These are phyloP conservation scores for Tricholoma saponaceum DNA, from an alignment of 768 basidiomycete species.

Conservation along the genomic window DNA sequence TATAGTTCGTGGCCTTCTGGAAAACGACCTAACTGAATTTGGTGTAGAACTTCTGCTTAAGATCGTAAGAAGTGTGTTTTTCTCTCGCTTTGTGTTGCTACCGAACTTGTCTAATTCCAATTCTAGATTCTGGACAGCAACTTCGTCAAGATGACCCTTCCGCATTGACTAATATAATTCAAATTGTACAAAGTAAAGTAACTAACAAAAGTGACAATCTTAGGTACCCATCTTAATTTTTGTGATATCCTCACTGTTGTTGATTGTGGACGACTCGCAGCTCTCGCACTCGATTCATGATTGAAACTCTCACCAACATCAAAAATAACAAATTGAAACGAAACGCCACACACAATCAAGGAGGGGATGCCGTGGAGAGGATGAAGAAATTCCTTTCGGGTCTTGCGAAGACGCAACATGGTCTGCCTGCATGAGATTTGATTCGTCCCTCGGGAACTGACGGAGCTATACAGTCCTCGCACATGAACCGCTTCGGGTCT, in stretches of 20 bases:
- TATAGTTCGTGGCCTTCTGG: slow-evolving; percentile 72
- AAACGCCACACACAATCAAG: slow-evolving; percentile 60
- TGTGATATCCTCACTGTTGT: slow-evolving; percentile 2
- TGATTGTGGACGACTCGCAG: slow-evolving; percentile 32
- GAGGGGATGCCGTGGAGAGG: slow-evolving; percentile 70
- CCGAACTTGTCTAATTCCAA: slow-evolving; percentile 3
- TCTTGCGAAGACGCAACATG: slow-evolving; percentile 72
- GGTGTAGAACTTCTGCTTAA: slow-evolving; percentile 86
- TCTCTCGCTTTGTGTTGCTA: background rate
- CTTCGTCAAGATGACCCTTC: slow-evolving; percentile 89
- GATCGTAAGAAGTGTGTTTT: slow-evolving; percentile 66
- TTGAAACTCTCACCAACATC: slow-evolving; percentile 87
- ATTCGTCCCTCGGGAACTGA: background rate
- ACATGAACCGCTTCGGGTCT: slow-evolving; percentile 83
- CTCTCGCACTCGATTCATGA: slow-evolving; percentile 91
- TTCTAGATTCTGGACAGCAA: slow-evolving; percentile 84
- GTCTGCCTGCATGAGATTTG: slow-evolving; percentile 31
- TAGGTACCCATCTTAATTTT: slow-evolving; percentile 37
- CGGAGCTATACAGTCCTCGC: slow-evolving; percentile 51
- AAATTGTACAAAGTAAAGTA: slow-evolving; percentile 72
- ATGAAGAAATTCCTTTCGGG: slow-evolving; percentile 86
- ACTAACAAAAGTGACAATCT: slow-evolving; percentile 43
- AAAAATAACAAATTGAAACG: slow-evolving; percentile 87
- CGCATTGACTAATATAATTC: slow-evolving; percentile 87
- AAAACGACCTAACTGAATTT: slow-evolving; percentile 64